Percentiles rank a stretch among this genome's conserved stretches.
Conservation (phyloP, 2,329 filamentous ascomycete species). For the Colletotrichum australisinense region DNA sequence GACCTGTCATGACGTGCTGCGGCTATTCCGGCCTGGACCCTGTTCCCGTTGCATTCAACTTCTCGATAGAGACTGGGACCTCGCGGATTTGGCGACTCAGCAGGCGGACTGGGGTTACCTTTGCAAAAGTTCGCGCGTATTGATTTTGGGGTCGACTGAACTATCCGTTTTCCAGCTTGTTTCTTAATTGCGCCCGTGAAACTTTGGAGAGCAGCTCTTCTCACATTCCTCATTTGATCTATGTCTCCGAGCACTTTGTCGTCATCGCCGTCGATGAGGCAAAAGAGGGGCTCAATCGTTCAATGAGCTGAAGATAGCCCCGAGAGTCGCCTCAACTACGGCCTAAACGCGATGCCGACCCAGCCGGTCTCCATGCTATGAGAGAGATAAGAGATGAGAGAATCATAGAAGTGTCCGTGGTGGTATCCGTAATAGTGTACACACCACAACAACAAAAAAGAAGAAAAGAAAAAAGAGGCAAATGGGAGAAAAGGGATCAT, state of each 20-base stretch:
- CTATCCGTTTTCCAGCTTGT: background rate
- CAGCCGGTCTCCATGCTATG: conserved; percentile 21
- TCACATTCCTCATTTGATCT: conserved; percentile 28
- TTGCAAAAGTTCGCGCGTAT: conserved; percentile 27
- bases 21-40: conserved; percentile 11
- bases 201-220: background rate
- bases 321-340: background rate
- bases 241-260: conserved; percentile 19
- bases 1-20: conserved; percentile 29
- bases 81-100: background rate
- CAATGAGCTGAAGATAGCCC: background rate
- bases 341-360: conserved; percentile 13
- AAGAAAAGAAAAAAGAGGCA: background rate
- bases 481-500: background rate
- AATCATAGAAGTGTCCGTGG: background rate
- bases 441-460: background rate
- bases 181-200: background rate
- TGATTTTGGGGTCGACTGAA: background rate
- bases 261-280: background rate
- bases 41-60: conserved; percentile 4
- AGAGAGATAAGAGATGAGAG: conserved; percentile 22
- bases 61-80: background rate
- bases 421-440: background rate
- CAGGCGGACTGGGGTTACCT: background rate
- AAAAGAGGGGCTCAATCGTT: background rate